Evolutionary conservation across 805 yeast genomes (phyloP), one percentile per base, ranked within the genome.

Genomic region (Kregervanrija pseudodelftensis): DNA sequence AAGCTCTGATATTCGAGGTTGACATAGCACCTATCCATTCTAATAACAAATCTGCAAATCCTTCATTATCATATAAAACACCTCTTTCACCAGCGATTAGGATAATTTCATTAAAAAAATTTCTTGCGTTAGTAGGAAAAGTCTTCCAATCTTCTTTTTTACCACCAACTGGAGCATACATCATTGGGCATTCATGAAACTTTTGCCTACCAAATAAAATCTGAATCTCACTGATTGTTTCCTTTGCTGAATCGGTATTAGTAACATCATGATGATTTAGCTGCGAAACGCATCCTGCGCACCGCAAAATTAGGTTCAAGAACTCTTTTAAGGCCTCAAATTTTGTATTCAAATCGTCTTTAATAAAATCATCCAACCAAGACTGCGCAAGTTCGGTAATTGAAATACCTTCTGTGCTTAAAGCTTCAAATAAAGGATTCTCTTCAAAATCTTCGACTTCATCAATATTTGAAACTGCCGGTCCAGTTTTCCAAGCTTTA

Each of bases 21-120:
- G 91, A 77, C 43, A 90, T 66, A 0, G 88, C 74, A 1, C 83
- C 72, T 12, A 89, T 62, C 97, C 97, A 89, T 4, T 85, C 76
- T 30, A 85, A 57, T 2, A 86, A 44, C 45, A 77, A 77, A 37
- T 69, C 79, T 64, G 79, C 65, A 30, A 85, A 60, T 12, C 64
- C 68, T 9, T 59, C 64, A 10, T 60, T 60, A 4, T 63, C 70
- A 55, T 75, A 82, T 10, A 87, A 58, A 8, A 74, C 47, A 8
- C 85, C 90, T 40, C 74, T 72, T 49, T 83, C 89, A 55, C 80
- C 79, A 31, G 83, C 72, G 1, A 73, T 54, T 2, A 63, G 58
- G 8, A 85, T 60, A 2, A 85, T 53, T 17, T 72, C 69, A 11
- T 70, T 64, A 49, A 85, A 69, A 49, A 89, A 84, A 12, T 70